Conservation (phyloP, 768 basidiomycete genomes). For the Boletus sp. region DNA sequence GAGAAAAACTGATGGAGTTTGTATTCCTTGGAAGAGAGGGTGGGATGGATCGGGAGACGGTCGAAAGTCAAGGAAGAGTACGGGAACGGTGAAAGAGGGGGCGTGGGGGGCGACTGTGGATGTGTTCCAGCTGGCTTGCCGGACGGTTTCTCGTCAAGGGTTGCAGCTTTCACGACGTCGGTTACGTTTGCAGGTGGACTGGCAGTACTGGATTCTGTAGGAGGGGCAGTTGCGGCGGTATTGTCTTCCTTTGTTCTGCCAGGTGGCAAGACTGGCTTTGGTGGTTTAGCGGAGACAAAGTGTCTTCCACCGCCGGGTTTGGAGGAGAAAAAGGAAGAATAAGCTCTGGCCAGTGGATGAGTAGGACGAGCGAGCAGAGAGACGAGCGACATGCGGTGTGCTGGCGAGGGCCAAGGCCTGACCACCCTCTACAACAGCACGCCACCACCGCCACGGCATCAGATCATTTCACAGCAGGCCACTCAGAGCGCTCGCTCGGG, state of each 20-base stretch:
- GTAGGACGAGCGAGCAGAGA: slow-evolving; percentile 46
- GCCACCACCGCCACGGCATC: not conserved
- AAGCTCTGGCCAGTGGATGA: slow-evolving; percentile 52
- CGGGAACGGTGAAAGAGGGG: slow-evolving; percentile 14
- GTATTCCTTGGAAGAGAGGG: slow-evolving; percentile 63
- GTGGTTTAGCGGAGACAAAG: slow-evolving; percentile 70
- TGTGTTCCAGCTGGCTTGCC: slow-evolving; percentile 22
- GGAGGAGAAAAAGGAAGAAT: slow-evolving; percentile 78
- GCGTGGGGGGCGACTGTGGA: slow-evolving; percentile 15
- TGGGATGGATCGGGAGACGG: slow-evolving; percentile 43
- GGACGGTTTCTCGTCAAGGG: slow-evolving; percentile 28
- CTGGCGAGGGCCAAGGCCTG: not conserved
- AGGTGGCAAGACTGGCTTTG: slow-evolving; percentile 42
- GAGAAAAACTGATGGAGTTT: slow-evolving; percentile 85
- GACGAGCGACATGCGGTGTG: slow-evolving; percentile 47
- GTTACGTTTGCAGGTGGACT: slow-evolving; percentile 14
- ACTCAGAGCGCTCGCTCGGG: no score
- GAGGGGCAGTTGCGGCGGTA: slow-evolving; percentile 33
- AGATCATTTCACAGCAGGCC: not conserved
- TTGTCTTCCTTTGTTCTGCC: slow-evolving; percentile 39
- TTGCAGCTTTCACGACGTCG: slow-evolving; percentile 12
- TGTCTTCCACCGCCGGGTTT: slow-evolving; percentile 73
- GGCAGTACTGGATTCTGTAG: slow-evolving; percentile 26
- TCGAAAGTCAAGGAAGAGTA: slow-evolving; percentile 4
- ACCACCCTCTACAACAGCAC: slow-evolving; percentile 1